Evolutionary conservation across 306 rosid genomes (phyloP).

Genomic region (Parietaria judaica): DNA sequence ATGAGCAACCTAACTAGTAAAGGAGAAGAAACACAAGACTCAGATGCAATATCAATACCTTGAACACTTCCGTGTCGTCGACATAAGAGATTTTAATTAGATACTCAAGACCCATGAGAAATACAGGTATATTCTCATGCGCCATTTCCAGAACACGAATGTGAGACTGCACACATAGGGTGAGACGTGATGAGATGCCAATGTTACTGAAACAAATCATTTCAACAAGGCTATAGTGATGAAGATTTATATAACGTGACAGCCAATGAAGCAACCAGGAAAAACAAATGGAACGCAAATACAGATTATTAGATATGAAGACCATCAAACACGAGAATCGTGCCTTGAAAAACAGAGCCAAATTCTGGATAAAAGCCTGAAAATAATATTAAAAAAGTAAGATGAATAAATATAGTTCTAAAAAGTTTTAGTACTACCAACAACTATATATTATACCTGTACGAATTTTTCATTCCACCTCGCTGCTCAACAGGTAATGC

Average conservation of each 20-base stretch:
- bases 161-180: conserved; percentile 51
- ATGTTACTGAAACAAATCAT: background rate
- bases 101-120: conserved; percentile 91
- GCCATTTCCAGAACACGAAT: conserved; percentile 72
- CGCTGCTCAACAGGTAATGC: conserved; percentile 95
- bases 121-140: conserved; percentile 61
- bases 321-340: conserved; percentile 9
- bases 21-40: background rate
- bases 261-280: background rate
- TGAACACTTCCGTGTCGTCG: conserved; percentile 93
- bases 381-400: conserved; percentile 8
- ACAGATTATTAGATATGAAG: background rate
- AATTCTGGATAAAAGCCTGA: conserved; percentile 89
- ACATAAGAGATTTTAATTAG: conserved; percentile 88
- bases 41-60: conserved; percentile 34
- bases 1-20: background rate
- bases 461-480: conserved; percentile 98
- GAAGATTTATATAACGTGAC: too few species aligned
- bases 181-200: background rate
- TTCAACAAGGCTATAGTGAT: too few species aligned
- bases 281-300: background rate
- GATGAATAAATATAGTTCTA: background rate
- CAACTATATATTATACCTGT: conserved; percentile 29
- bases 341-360: conserved; percentile 84
- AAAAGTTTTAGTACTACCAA: background rate